Percentiles rank a stretch among this genome's conserved stretches.
Evolutionary conservation across 192 early-diverging fungal species (phyloP).

Genomic region (Irineochytrium annulatum): DNA sequence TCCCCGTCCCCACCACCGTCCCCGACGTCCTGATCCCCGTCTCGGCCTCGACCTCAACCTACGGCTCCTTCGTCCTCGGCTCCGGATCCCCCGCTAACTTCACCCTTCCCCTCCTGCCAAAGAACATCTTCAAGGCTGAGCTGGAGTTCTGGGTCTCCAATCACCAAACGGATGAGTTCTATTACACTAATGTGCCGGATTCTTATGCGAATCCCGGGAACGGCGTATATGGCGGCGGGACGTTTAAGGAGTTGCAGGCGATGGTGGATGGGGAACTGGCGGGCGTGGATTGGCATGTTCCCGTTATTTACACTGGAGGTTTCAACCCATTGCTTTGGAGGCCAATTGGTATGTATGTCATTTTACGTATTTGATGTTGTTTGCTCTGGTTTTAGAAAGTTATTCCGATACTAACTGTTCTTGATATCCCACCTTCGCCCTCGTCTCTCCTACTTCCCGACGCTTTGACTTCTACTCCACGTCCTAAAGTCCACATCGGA

Average conservation of each 20-base stretch:
- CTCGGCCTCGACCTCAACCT: not conserved
- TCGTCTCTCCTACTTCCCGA: no score
- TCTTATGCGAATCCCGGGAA: slow-evolving; percentile 18
- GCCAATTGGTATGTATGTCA: no score
- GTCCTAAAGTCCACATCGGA: slow-evolving; percentile 13
- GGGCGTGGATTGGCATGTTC: slow-evolving; percentile 21
- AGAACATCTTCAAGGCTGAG: slow-evolving; percentile 19
- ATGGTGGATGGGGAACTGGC: slow-evolving; percentile 19
- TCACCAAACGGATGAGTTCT: slow-evolving; percentile 33
- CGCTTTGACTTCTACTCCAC: no score
- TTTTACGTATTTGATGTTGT: no score
- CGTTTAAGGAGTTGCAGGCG: slow-evolving; percentile 27
- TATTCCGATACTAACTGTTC: no score
- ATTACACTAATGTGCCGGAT: slow-evolving; percentile 30
- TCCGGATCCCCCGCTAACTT: slow-evolving; percentile 1
- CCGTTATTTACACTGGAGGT: slow-evolving; percentile 33
- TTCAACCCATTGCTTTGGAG: slow-evolving; percentile 26
- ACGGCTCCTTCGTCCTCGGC: slow-evolving; percentile 15
- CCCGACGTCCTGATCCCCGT: slow-evolving; percentile 25
- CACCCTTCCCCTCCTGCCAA: slow-evolving; percentile 6
- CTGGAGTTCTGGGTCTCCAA: slow-evolving; percentile 23
- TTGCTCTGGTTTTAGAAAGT: no score
- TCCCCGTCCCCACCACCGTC: not conserved
- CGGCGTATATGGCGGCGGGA: slow-evolving; percentile 24
- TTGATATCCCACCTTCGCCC: no score